Conservation (phyloP, 2,329 filamentous ascomycete genomes). For the Pseudogymnoascus sp. region DNA sequence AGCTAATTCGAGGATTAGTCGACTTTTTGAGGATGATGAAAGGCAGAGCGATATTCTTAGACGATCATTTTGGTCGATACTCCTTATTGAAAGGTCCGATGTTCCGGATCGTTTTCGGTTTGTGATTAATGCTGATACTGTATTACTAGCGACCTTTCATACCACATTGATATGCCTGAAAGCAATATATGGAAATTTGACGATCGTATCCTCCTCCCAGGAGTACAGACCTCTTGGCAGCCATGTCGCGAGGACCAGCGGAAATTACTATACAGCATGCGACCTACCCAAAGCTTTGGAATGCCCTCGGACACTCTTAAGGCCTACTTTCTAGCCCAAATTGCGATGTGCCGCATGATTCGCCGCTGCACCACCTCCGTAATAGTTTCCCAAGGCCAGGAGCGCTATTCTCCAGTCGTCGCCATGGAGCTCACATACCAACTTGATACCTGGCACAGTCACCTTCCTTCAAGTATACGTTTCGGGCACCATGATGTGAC, state of each 20-base stretch:
- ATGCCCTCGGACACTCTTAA: constrained; percentile 14
- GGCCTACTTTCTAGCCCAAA: constrained; percentile 31
- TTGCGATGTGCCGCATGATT: constrained; percentile 32
- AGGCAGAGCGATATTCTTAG: constrained; percentile 20
- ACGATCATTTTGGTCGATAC: constrained; percentile 23
- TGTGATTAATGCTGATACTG: neutral
- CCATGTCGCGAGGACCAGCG: constrained; percentile 18
- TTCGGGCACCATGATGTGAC: constrained; percentile 21
- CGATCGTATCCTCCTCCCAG: constrained; percentile 26
- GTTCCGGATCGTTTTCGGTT: neutral
- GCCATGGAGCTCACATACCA: constrained; percentile 31
- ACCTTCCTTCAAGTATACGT: constrained; percentile 28
- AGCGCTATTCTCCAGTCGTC: constrained; percentile 28
- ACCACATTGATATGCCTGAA: constrained; percentile 28
- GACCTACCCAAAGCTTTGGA: neutral
- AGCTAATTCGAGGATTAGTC: constrained; percentile 14
- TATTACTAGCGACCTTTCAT: constrained; percentile 22
- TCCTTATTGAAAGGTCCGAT: constrained; percentile 25
- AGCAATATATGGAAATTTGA: constrained; percentile 29
- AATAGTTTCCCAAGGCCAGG: constrained; percentile 18
- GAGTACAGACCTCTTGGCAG: constrained; percentile 24
- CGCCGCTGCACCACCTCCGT: constrained; percentile 29
- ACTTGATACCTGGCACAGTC: constrained; percentile 32
- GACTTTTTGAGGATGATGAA: constrained; percentile 14
- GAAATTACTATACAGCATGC: neutral